These are phyloP conservation scores for Sphaerulina musiva DNA, from an alignment of 2,329 filamentous ascomycete genomes.

Conservation along the genomic window DNA sequence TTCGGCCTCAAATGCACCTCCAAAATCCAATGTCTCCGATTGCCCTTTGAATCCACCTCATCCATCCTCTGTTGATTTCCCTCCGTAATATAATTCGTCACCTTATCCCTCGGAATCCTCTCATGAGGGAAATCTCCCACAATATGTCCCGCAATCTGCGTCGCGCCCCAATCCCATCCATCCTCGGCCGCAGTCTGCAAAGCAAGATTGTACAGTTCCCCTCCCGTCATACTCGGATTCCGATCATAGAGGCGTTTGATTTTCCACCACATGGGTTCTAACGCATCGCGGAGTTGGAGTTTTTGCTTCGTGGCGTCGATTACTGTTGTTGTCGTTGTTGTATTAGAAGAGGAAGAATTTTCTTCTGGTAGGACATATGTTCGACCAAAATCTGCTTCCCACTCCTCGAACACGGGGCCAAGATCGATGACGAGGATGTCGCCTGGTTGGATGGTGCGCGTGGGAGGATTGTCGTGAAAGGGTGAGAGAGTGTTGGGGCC, in stretches of 20 bases:
- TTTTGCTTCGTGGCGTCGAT: conserved; percentile 40
- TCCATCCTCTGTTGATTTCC: conserved; percentile 42
- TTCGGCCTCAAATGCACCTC: conserved; percentile 45
- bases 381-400: conserved; percentile 50
- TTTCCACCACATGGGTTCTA: conserved; percentile 44
- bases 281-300: conserved; percentile 41
- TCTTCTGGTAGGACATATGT: conserved; percentile 42
- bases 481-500: conserved; percentile 47
- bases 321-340: conserved; percentile 7
- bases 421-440: conserved; percentile 50
- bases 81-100: conserved; percentile 41
- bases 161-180: conserved; percentile 43
- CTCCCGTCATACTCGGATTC: conserved; percentile 44
- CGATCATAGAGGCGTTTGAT: conserved; percentile 39
- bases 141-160: conserved; percentile 43
- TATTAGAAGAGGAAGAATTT: conserved; percentile 23
- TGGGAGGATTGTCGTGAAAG: conserved; percentile 46
- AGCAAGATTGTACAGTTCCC: conserved; percentile 44
- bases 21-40: conserved; percentile 46
- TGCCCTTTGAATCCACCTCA: conserved; percentile 37
- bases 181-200: conserved; percentile 22
- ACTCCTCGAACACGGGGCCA: conserved; percentile 48
- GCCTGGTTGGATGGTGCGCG: conserved; percentile 43
- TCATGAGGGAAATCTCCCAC: conserved; percentile 49
- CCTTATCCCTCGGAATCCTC: conserved; percentile 45